Evolutionary conservation across 2,329 filamentous ascomycete genomes (phyloP), one percentile per base, ranked within the genome.

Genomic region (Pyrenophora graminea): DNA sequence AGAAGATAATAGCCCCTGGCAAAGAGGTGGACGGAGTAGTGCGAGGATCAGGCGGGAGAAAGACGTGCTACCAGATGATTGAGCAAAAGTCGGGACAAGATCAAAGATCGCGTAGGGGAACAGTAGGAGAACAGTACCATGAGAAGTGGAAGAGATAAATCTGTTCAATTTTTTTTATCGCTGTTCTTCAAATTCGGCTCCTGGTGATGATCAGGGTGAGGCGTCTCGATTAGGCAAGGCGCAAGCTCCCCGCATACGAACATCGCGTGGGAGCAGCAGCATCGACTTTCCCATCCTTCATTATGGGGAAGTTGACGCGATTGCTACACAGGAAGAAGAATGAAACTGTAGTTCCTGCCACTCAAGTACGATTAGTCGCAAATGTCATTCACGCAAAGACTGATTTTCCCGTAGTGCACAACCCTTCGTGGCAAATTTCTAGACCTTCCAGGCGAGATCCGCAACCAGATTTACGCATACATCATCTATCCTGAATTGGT

Each of bases 401-500:
- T 51, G 34, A 51, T 36, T 18, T 19, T 27, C 15, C 33, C 23
- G 37, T 27, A 51, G 48, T 15, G 42, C 9, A 30, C 13, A 17
- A 19, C 15, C 12, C 23, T 32, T 13, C 10, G 19, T n/a, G 23
- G 32, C 9, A 30, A 39, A 10, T 52, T 67, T 34, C 39, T 66
- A 2, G 39, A 48, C 9, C 56, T 67, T 15, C 62, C 64, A 15
- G 62, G 61, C 32, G 64, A 67, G 44, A 38, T 66, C 15, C 62
- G 64, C 41, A 64, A 62, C 33, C 37, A 48, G 8, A 64, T 67
- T 13, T 67, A 66, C 40, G 38, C 48, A 19, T 39, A 49, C 9
- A 25, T 8, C 18, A 51, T 64, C 6, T 62, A 60, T 34, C 53
- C 55, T 3, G 21, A 48, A 6, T 39, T 53, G 13, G 12, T 21